These are phyloP conservation scores for Conringia planisiliqua DNA, from an alignment of 345 rosid genomes.

Conservation along the genomic window DNA sequence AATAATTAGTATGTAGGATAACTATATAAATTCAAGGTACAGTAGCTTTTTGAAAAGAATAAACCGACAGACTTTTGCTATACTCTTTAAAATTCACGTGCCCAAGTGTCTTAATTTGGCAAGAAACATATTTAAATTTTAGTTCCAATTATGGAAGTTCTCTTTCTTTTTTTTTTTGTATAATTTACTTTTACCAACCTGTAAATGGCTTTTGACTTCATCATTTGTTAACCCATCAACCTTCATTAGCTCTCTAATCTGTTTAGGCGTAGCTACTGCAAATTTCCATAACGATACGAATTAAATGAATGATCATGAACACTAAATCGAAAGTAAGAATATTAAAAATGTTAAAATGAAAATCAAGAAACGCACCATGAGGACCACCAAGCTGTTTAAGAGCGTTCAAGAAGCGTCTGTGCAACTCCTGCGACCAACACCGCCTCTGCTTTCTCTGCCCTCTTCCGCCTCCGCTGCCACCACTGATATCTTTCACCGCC, in stretches of 20 bases:
- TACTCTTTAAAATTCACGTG: conserved; percentile 12
- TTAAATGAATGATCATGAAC: neutral
- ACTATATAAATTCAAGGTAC: neutral
- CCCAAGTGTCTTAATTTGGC: conserved; percentile 22
- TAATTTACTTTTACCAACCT: conserved; percentile 42
- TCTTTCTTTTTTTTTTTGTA: no score
- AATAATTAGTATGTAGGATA: neutral
- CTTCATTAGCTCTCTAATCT: conserved; percentile 87
- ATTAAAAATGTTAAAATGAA: neutral
- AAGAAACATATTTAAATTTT: neutral
- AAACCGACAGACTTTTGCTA: conserved; percentile 1
- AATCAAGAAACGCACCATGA: conserved; percentile 46
- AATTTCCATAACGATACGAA: conserved; percentile 4
- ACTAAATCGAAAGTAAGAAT: conserved; percentile 1
- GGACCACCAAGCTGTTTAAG: conserved; percentile 96
- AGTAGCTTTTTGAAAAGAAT: neutral
- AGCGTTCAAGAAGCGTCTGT: conserved; percentile 69
- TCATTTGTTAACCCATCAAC: conserved; percentile 91
- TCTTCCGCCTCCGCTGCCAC: neutral
- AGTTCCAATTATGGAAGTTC: neutral
- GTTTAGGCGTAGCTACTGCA: conserved; percentile 89
- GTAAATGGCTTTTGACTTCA: conserved; percentile 98
- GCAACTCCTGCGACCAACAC: conserved; percentile 94
- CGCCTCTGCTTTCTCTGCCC: conserved; percentile 69
- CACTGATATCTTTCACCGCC: conserved; percentile 36